Base-by-base conservation (phyloP, 1,139 yeast species). In the Saccharomycopsis crataegensis region DNA sequence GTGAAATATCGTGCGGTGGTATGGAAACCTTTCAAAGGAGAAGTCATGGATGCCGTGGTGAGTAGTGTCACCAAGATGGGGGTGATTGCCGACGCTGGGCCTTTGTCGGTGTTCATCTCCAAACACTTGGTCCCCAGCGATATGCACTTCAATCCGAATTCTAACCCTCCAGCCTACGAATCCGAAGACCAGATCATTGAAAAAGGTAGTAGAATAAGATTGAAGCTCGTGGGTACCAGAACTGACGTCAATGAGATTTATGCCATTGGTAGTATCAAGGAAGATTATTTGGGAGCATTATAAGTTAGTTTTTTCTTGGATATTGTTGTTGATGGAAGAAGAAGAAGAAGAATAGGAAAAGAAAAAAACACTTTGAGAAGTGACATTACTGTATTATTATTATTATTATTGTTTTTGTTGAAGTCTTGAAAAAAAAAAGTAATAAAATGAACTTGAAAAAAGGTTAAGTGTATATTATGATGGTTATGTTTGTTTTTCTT, bases 21-120 rank as follows among this genome's bases (percentile, higher is more conserved):
- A 38, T 93, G 97, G 96, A 86, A 94, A 65, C 99, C 99, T 1
- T 94, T 93, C 72, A 93, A 91, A 70, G 98, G 98, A 37, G 99
- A 93, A 70, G 99, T 93, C 6, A 98, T 93, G 37, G 99, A 93
- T 69, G 99, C 95, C 2, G 83, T 91, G 43, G 99, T 93, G 22
- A 86, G 96, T 14, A 87, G 91, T 43, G 97, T 95, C 55, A 89
- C 91, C 67, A 89, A 89, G 66, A 86, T 93, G 85, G 99, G 99
- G 12, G 90, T 93, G 62, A 93, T 93, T 67, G 98, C 96, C 43
- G 98, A 93, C 67, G 99, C 93, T 34, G 99, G 99, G 0, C 99
- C 99, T 8, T 75, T 93, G 65, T 83, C 93, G 37, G 97, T 93
- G 48, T 94, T 93, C 70, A 95, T 93, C 32, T 87, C 96, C 49